Evolutionary conservation across 345 rosid genomes (phyloP).

Genomic region (Eutrema yunnanense): DNA sequence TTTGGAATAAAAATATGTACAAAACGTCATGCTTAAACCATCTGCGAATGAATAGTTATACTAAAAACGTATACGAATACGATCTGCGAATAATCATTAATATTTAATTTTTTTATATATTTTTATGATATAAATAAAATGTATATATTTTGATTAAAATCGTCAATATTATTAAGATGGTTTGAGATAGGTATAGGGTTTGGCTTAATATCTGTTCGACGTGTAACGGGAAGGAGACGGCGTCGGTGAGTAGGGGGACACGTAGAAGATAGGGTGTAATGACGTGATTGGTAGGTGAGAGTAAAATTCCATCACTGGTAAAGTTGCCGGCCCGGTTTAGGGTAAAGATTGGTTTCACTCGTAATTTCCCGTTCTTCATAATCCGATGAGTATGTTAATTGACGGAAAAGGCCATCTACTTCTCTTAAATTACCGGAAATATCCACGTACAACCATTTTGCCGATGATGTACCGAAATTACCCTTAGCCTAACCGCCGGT

Average conservation of each 20-base stretch:
- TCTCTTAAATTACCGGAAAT: conserved; percentile 24
- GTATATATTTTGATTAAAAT: too few relatives aligned
- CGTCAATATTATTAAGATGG: too few relatives aligned
- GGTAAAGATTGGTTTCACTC: conserved; percentile 2
- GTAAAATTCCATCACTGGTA: conserved; percentile 48
- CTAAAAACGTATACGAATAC: too few relatives aligned
- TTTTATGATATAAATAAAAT: too few relatives aligned
- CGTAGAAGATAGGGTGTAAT: conserved; percentile 42
- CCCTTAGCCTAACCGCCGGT: conserved; percentile 19
- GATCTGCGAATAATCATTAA: too few relatives aligned
- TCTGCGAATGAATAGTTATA: too few relatives aligned
- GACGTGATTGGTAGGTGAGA: conserved; percentile 29
- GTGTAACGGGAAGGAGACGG: conserved; percentile 41
- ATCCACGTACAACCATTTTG: conserved; percentile 8
- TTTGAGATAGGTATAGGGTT: too few relatives aligned
- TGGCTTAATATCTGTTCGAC: too few relatives aligned
- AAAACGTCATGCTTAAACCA: too few relatives aligned
- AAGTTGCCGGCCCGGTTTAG: conserved; percentile 39
- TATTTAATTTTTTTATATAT: too few relatives aligned
- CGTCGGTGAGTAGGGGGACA: conserved; percentile 50
- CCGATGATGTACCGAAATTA: conserved; percentile 24
- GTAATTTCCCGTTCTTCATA: conserved; percentile 15
- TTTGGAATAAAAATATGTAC: too few relatives aligned
- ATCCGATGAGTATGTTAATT: conserved; percentile 18
- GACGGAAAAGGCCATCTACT: conserved; percentile 41